Percentiles rank a stretch among this genome's conserved stretches.
Conservation (phyloP, 768 basidiomycete genomes). For the Tylopilus sp. region DNA sequence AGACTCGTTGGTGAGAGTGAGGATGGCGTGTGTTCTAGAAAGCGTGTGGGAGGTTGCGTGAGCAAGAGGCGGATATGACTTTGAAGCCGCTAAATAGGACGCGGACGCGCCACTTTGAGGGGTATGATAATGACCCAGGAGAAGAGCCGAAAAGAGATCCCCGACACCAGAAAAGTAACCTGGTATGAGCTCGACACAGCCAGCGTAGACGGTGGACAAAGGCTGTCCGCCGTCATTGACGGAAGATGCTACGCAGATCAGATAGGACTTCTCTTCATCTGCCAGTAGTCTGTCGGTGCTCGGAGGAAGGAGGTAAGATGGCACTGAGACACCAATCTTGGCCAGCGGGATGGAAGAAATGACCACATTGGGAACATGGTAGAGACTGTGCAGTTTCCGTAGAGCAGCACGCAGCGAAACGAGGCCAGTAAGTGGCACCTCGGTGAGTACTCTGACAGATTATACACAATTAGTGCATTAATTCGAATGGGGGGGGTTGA, state of each 20-base stretch:
- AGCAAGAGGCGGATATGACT: conserved; percentile 13
- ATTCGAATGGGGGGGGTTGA: neutral
- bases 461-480: neutral
- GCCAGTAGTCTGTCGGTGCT: neutral
- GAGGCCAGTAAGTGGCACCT: conserved; percentile 62
- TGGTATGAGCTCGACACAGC: conserved; percentile 70
- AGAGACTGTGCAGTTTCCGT: conserved; percentile 67
- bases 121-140: conserved; percentile 72
- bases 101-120: neutral
- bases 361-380: conserved; percentile 81
- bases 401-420: conserved; percentile 67
- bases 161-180: conserved; percentile 98
- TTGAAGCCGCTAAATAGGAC: conserved; percentile 6
- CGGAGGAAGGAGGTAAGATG: conserved; percentile 39
- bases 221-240: conserved; percentile 17
- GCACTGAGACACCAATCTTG: conserved; percentile 58
- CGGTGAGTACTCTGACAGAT: conserved; percentile 65
- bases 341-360: conserved; percentile 83
- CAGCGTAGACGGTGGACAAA: conserved; percentile 56
- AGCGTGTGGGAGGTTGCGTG: conserved; percentile 64
- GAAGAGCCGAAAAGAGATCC: conserved; percentile 92
- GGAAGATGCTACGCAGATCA: conserved; percentile 82
- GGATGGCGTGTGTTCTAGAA: conserved; percentile 70
- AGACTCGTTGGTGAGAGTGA: conserved; percentile 56
- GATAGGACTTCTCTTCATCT: conserved; percentile 38